These are phyloP conservation scores for Pycnococcus provasolii DNA, from an alignment of 139 green algal species.

Conservation along the genomic window DNA sequence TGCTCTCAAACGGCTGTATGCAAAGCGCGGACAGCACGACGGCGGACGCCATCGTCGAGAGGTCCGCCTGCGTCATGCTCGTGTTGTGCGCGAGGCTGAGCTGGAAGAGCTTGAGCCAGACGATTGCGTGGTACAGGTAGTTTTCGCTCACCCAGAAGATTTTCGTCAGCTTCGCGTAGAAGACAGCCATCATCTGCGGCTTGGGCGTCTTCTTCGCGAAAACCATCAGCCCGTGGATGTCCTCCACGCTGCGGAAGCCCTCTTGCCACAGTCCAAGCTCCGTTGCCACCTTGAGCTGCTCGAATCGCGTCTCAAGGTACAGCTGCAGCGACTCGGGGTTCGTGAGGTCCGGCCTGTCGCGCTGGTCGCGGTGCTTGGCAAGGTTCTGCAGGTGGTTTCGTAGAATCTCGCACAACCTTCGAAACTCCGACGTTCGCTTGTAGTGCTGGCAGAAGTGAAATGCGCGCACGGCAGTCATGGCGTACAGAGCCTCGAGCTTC, in stretches of 20 bases:
- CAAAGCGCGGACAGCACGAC: slow-evolving; percentile 84
- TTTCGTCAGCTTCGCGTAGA: slow-evolving; percentile 86
- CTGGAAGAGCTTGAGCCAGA: slow-evolving; percentile 89
- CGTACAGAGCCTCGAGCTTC: slow-evolving; percentile 90
- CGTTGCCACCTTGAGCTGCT: slow-evolving; percentile 90
- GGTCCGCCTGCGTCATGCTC: slow-evolving; percentile 57
- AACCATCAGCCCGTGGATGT: slow-evolving; percentile 85
- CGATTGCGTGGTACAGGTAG: slow-evolving; percentile 88
- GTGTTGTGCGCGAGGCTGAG: slow-evolving; percentile 74
- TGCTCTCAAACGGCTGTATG: slow-evolving; percentile 77
- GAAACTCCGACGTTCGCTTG: slow-evolving; percentile 95
- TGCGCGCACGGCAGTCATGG: slow-evolving; percentile 62
- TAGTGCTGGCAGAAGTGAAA: slow-evolving; percentile 90
- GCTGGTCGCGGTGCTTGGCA: slow-evolving; percentile 75
- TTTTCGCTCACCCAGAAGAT: slow-evolving; percentile 77
- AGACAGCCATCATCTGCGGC: slow-evolving; percentile 84
- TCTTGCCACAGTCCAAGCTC: slow-evolving; percentile 97
- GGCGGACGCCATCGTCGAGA: slow-evolving; percentile 56
- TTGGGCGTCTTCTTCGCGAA: slow-evolving; percentile 75
- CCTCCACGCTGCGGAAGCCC: slow-evolving; percentile 95
- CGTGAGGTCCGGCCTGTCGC: slow-evolving; percentile 81
- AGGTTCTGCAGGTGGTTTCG: slow-evolving; percentile 92
- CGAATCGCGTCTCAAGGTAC: slow-evolving; percentile 93
- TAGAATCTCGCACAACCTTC: slow-evolving; percentile 94
- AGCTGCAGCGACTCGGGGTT: slow-evolving; percentile 75